Evolutionary conservation across 495 filamentous ascomycete genomes (phyloP).

Genomic region (Haplographium delicatum): DNA sequence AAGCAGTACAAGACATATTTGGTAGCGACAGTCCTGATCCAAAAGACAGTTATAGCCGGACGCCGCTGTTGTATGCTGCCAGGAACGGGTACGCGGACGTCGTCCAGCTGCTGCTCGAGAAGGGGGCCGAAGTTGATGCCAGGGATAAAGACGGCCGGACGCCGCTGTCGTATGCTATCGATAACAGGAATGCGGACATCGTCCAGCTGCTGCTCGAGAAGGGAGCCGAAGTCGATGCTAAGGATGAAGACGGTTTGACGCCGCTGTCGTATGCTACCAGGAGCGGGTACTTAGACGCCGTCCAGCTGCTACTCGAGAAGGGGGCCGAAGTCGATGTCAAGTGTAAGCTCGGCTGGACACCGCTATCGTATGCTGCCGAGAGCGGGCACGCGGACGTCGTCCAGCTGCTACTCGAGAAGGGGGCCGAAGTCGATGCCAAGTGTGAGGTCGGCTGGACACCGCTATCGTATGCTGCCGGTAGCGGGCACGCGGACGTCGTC

Average conservation of each 20-base stretch:
- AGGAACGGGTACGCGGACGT: not conserved
- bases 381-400: conserved; percentile 4
- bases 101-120: conserved; percentile 1
- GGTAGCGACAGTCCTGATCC: conserved; percentile 2
- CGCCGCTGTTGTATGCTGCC: not conserved
- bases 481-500: too few relatives aligned
- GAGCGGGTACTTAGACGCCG: conserved; percentile 13
- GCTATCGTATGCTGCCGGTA: not conserved
- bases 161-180: too few relatives aligned
- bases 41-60: not conserved
- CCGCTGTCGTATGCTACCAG: not conserved
- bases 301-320: conserved; percentile 3
- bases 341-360: conserved; percentile 22
- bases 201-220: too few relatives aligned
- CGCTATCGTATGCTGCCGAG: conserved; percentile 23
- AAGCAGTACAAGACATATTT: not conserved
- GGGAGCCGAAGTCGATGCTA: conserved; percentile 10
- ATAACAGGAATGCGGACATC: too few relatives aligned
- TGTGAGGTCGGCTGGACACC: not conserved
- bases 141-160: too few relatives aligned
- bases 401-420: conserved; percentile 3
- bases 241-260: not conserved
- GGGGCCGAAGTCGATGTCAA: conserved; percentile 13
- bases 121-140: too few relatives aligned
- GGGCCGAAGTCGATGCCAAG: not conserved